Evolutionary conservation across 1,139 yeast species (phyloP).

Genomic region (Kurtzmaniella quercitrusa): DNA sequence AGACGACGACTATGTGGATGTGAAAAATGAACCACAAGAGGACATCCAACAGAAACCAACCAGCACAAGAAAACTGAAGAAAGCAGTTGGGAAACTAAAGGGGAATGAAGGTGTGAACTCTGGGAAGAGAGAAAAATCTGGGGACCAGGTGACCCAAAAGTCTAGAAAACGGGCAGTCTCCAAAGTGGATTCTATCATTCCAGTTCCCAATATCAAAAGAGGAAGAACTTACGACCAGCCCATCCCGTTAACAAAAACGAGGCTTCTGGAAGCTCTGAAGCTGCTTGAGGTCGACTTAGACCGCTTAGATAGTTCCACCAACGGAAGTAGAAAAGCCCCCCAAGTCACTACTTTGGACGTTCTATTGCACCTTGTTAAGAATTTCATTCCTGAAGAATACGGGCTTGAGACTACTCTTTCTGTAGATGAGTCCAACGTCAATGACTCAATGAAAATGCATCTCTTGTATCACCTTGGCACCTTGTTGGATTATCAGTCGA

Average conservation of each 20-base stretch:
- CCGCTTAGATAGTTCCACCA: slow-evolving; percentile 17
- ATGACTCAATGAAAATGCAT: slow-evolving; percentile 30
- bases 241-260: slow-evolving; percentile 19
- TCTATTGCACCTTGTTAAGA: slow-evolving; percentile 26
- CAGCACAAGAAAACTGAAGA: too few species aligned
- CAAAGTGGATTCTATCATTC: background rate
- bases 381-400: slow-evolving; percentile 20
- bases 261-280: slow-evolving; percentile 18
- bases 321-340: slow-evolving; percentile 14
- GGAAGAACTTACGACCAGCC: slow-evolving; percentile 1
- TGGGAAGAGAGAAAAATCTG: background rate
- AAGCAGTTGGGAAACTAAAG: too few species aligned
- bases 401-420: slow-evolving; percentile 8
- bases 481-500: slow-evolving; percentile 34
- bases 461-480: slow-evolving; percentile 25
- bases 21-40: background rate
- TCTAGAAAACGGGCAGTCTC: background rate
- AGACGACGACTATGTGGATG: background rate
- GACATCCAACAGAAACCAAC: too few species aligned
- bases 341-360: slow-evolving; percentile 36
- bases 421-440: slow-evolving; percentile 19
- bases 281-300: slow-evolving; percentile 28
- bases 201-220: background rate
- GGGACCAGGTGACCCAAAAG: background rate
- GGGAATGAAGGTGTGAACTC: too few species aligned